Percentiles rank a stretch among this genome's conserved stretches.
Evolutionary conservation across 2,329 filamentous ascomycete species (phyloP).

Genomic region (Aspergillus oerlinghausenensis): DNA sequence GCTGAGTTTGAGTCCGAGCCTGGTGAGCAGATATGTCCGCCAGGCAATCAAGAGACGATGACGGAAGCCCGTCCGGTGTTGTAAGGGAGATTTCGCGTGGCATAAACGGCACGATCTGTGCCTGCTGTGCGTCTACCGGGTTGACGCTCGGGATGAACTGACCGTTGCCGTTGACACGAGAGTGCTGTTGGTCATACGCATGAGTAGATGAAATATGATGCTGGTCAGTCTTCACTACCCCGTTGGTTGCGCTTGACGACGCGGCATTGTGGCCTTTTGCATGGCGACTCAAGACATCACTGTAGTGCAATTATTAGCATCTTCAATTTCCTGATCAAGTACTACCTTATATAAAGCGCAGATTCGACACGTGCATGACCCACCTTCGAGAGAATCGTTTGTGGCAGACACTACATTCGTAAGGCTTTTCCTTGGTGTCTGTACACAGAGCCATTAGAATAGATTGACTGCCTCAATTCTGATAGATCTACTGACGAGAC

Average conservation of each 20-base stretch:
- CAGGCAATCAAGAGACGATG: constrained; percentile 39
- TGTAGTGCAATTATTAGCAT: constrained; percentile 20
- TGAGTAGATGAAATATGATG: constrained; percentile 20
- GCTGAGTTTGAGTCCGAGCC: constrained; percentile 24
- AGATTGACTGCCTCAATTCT: background rate
- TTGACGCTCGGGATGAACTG: constrained; percentile 13
- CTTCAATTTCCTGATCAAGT: background rate
- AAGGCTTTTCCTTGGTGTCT: constrained; percentile 54
- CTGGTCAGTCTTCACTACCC: constrained; percentile 29
- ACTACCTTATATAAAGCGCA: too few species aligned
- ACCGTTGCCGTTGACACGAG: constrained; percentile 13
- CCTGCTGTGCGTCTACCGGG: constrained; percentile 12
- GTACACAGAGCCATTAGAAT: background rate
- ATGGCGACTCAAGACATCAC: constrained; percentile 49
- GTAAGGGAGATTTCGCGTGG: constrained; percentile 25
- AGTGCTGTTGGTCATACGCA: constrained; percentile 23
- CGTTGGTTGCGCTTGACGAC: constrained; percentile 6
- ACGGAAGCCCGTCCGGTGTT: constrained; percentile 24
- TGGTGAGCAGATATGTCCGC: constrained; percentile 34
- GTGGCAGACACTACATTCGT: constrained; percentile 50
- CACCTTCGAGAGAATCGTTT: constrained; percentile 54
- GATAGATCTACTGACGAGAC: constrained; percentile 44
- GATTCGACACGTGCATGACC: constrained; percentile 4
- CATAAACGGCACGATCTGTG: constrained; percentile 14
- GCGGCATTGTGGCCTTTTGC: constrained; percentile 46